A percentile compares a stretch with the other conserved stretches of the same genome.
Evolutionary conservation across 495 filamentous ascomycete species (phyloP).

Genomic region (Daldinia grandis): DNA sequence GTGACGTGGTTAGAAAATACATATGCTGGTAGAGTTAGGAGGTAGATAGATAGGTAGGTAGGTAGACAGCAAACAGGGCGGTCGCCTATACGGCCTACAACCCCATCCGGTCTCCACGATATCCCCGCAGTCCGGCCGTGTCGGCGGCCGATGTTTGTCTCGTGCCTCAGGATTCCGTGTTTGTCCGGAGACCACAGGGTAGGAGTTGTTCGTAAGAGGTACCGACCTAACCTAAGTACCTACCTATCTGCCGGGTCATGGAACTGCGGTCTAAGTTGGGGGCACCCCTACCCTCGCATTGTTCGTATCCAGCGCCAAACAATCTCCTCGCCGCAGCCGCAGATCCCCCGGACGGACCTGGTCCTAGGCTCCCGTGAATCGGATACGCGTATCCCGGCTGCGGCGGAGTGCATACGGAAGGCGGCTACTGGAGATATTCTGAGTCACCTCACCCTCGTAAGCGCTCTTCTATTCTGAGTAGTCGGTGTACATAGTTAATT

Average conservation of each 20-base stretch:
- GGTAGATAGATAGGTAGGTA: not conserved
- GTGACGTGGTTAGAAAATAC: not conserved
- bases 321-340: not conserved
- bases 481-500: no score
- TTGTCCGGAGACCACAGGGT: slow-evolving; percentile 7
- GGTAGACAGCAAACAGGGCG: slow-evolving; percentile 26
- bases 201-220: not conserved
- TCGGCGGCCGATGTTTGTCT: slow-evolving; percentile 32
- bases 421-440: slow-evolving; percentile 25
- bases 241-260: not conserved
- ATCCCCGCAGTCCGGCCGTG: slow-evolving; percentile 28
- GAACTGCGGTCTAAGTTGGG: not conserved
- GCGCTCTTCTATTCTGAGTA: slow-evolving; percentile 13
- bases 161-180: slow-evolving; percentile 5
- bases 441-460: slow-evolving; percentile 22
- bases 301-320: slow-evolving; percentile 3
- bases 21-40: not conserved
- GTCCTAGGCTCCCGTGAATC: slow-evolving; percentile 23
- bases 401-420: slow-evolving; percentile 37
- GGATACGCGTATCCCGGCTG: slow-evolving; percentile 26
- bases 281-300: not conserved
- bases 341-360: slow-evolving; percentile 13
- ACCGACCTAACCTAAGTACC: not conserved
- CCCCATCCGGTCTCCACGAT: slow-evolving; percentile 17
- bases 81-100: slow-evolving; percentile 4